Evolutionary conservation across 371 early-diverging fungal genomes (phyloP).

Genomic region (Batrachochytrium dendrobatidis): DNA sequence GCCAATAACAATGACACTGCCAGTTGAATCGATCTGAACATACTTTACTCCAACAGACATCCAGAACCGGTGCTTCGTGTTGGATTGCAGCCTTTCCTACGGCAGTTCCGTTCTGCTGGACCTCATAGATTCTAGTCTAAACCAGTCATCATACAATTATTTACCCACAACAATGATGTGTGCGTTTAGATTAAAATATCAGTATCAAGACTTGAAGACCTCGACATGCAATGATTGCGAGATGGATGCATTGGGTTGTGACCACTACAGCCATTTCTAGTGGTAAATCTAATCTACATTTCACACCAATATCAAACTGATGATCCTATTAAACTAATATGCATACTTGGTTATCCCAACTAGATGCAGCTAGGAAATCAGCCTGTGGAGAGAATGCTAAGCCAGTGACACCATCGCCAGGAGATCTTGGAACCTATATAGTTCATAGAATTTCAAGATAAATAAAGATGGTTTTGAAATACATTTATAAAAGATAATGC

Average conservation of each 20-base stretch:
- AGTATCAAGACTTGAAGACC: too few relatives aligned
- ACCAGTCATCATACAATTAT: too few relatives aligned
- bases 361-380: slow-evolving; percentile 76
- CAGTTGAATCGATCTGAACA: background rate
- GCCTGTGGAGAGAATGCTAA: slow-evolving; percentile 73
- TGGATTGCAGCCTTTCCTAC: slow-evolving; percentile 68
- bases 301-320: background rate
- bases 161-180: too few relatives aligned
- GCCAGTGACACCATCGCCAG: slow-evolving; percentile 66
- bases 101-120: slow-evolving; percentile 64
- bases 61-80: slow-evolving; percentile 81
- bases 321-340: background rate
- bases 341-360: slow-evolving; percentile 87
- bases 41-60: slow-evolving; percentile 84
- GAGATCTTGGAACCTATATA: slow-evolving; percentile 22
- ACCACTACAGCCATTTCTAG: too few relatives aligned
- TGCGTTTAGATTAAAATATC: too few relatives aligned
- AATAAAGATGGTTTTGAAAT: too few relatives aligned
- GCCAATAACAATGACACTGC: background rate
- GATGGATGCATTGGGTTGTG: too few relatives aligned
- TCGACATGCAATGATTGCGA: too few relatives aligned
- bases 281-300: too few relatives aligned
- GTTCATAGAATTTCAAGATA: too few relatives aligned
- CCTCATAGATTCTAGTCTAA: slow-evolving; percentile 86
- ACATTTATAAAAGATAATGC: too few relatives aligned